phyloP scores from a whole-genome alignment of 495 filamentous ascomycete species.

The Penicillium samsonianum region DNA sequence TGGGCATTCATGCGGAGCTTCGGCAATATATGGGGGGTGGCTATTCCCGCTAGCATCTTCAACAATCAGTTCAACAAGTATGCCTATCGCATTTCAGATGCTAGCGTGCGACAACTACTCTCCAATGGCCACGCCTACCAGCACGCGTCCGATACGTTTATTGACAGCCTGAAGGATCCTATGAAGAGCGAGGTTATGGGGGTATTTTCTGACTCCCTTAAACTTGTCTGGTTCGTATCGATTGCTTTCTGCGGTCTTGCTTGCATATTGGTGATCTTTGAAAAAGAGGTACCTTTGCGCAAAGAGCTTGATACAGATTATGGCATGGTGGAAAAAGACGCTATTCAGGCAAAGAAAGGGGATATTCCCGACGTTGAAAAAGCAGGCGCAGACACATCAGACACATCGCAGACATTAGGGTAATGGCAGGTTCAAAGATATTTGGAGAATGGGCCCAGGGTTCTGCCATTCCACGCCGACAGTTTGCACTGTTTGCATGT shows the following conservation, averaged over 20 bases:
- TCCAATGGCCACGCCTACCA: conserved; percentile 5
- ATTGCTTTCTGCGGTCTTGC: conserved; percentile 13
- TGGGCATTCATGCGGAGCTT: conserved; percentile 3
- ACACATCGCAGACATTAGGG: too few species aligned
- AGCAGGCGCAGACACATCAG: background rate
- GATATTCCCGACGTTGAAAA: too few species aligned
- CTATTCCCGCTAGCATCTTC: conserved; percentile 11
- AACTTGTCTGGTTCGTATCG: conserved; percentile 11
- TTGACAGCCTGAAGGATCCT: background rate
- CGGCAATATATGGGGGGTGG: conserved; percentile 4
- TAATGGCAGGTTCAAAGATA: too few species aligned
- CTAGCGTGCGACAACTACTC: background rate
- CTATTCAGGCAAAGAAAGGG: too few species aligned
- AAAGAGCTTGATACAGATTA: conserved; percentile 19
- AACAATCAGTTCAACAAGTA: conserved; percentile 1
- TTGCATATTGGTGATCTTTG: conserved; percentile 2
- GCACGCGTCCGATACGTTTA: background rate
- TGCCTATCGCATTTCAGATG: background rate
- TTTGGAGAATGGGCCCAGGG: too few species aligned
- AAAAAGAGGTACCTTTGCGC: conserved; percentile 14
- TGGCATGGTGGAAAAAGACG: background rate
- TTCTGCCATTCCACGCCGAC: too few species aligned
- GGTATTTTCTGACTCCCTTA: conserved; percentile 10
- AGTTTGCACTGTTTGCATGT: too few species aligned
- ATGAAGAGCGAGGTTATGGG: background rate